Evolutionary conservation across 805 yeast species (phyloP), one percentile per base, ranked within the genome.

Genomic region (Maudiozyma barnettii): DNA sequence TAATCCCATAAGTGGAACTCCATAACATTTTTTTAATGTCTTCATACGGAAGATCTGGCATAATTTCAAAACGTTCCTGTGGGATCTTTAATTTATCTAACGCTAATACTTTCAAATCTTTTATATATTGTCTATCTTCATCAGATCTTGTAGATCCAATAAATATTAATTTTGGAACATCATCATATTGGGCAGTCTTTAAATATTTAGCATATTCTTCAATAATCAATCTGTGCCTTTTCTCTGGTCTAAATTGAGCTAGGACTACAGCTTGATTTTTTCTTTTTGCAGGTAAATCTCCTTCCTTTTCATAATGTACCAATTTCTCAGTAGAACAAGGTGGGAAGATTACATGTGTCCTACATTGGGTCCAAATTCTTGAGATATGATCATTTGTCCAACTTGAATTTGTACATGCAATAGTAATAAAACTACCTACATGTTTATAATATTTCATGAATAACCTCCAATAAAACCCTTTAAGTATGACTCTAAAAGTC

Each of bases 201-300:
- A 81, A 54, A 55, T 81, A 86, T 45, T 72, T 66, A 5, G 78
- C 68, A 66, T 77, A 95, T 53, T 89, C 81, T 9, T 64, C 51
- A 41, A 93, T 65, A 3, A 89, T 75, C 45, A 93, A 68, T 22
- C 67, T 73, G 61, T 93, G 98, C 51, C 99, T 77, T 65, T 93
- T 93, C 63, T 93, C 99, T 1, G 96, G 93, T 49, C 99, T 78
- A 67, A 86, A 93, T 65, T 93, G 99, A 0, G 97, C 98, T 42
- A 93, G 68, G 47, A 65, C 66, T 1, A 71, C 56, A 22, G 62
- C 58, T 55, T 63, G 55, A 52, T 59, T 58, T 55, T 69, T 50
- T 60, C 80, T 59, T 13, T n/a, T 26, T 20, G 10, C 6, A 8
- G 13, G 18, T 19, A 6, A 3, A 13, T 12, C 61, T 64, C 30